Conservation (phyloP, 1,284 basidiomycete genomes). For the Stygiomarasmius scandens region DNA sequence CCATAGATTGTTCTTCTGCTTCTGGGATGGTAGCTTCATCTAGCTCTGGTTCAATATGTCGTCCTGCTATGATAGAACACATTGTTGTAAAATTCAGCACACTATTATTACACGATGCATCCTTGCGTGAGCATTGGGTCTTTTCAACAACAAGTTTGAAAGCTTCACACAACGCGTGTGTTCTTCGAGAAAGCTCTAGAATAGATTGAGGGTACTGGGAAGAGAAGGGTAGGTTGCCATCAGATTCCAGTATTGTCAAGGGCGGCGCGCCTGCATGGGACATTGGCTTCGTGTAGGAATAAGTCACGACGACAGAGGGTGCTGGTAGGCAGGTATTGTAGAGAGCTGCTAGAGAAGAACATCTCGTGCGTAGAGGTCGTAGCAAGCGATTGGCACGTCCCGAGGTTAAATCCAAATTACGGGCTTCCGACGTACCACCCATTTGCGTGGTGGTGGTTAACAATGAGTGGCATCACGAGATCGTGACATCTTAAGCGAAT, state of each 20-base stretch:
- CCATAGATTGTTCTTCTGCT: conserved; percentile 33
- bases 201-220: conserved; percentile 32
- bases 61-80: conserved; percentile 52
- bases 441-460: background rate
- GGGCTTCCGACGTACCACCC: background rate
- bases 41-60: conserved; percentile 38
- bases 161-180: conserved; percentile 54
- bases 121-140: conserved; percentile 4
- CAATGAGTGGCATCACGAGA: background rate
- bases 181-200: conserved; percentile 47
- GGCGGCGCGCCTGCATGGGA: background rate
- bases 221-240: conserved; percentile 21
- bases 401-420: conserved; percentile 20
- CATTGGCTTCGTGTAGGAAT: background rate
- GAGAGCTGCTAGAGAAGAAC: conserved; percentile 38
- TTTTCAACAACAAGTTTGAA: conserved; percentile 52
- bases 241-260: conserved; percentile 39
- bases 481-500: too few species aligned
- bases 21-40: conserved; percentile 32
- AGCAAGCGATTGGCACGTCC: conserved; percentile 51
- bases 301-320: background rate
- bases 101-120: conserved; percentile 20
- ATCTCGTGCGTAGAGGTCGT: conserved; percentile 57
- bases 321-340: background rate
- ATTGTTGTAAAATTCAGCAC: conserved; percentile 43